Evolutionary conservation across 2,329 filamentous ascomycete species (phyloP).

Genomic region (Pseudogymnoascus pannorum): DNA sequence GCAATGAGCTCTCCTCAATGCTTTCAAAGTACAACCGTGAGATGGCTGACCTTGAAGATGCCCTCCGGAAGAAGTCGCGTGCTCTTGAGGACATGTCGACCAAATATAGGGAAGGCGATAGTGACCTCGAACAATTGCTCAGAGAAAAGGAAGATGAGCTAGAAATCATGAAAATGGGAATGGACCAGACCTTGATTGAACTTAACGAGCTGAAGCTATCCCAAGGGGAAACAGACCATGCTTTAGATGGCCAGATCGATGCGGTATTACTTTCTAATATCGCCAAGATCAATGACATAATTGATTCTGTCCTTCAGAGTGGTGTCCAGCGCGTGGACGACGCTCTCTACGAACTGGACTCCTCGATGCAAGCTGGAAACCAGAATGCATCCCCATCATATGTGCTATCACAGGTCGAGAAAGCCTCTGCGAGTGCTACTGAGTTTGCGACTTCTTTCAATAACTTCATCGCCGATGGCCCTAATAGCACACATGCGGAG

Average conservation of each 20-base stretch:
- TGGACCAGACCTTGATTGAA: conserved; percentile 93
- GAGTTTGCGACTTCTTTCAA: conserved; percentile 98
- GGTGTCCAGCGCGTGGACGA: conserved; percentile 93
- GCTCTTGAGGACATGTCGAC: conserved; percentile 76
- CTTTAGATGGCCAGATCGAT: conserved; percentile 85
- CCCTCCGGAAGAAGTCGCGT: conserved; percentile 78
- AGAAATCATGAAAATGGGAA: conserved; percentile 94
- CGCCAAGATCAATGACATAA: conserved; percentile 92
- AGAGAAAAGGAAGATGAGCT: conserved; percentile 96
- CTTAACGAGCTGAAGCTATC: conserved; percentile 78
- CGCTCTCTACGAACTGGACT: conserved; percentile 93
- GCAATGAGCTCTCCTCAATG: conserved; percentile 90
- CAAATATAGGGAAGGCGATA: conserved; percentile 71
- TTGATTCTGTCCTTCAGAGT: conserved; percentile 90
- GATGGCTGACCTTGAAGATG: conserved; percentile 93
- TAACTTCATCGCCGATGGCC: conserved; percentile 95
- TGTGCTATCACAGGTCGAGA: conserved; percentile 94
- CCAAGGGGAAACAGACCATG: conserved; percentile 68
- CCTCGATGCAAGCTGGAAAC: conserved; percentile 96
- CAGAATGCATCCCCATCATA: conserved; percentile 94
- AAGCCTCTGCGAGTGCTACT: conserved; percentile 87
- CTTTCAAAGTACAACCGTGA: conserved; percentile 94
- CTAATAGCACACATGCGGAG: conserved; percentile 80
- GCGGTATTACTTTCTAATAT: conserved; percentile 79
- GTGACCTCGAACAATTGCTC: conserved; percentile 76